Evolutionary conservation across 1,284 basidiomycete genomes (phyloP), one percentile per base, ranked within the genome.

Genomic region (Ganoderma resinaceum): DNA sequence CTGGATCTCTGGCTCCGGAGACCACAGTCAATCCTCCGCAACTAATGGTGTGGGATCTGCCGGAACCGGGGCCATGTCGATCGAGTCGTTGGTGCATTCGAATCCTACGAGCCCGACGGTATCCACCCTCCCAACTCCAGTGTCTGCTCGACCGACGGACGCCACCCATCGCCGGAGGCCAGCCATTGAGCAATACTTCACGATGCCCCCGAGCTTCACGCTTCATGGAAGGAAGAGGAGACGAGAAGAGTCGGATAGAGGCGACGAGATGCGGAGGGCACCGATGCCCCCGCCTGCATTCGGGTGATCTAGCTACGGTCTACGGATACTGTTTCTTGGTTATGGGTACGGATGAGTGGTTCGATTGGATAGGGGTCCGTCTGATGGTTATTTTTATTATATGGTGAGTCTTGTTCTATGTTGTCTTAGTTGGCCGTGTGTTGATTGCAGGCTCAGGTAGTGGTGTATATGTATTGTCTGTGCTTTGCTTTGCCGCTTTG

Each of bases 51-150:
- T 59, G 7, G 53, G 59, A 14, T 66, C 78, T 72, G 78, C 82
- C 11, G 77, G 79, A 33, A 75, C 76, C 14, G 76, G 81, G 0
- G 79, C 82, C 14, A 84, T 89, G 81, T 83, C 87, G 2, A 87
- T 91, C 49, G 87, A 90, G 62, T 86, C 86, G 2, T 82, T 90
- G 11, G 87, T 90, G 6, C 88, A 89, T 75, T 88, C 88, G 14
- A 89, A 87, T 66, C 86, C 89, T 0, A 84, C 87, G 1, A 89
- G 87, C 72, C 86, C 87, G 0, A 66, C 69, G 26, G 69, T 60
- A 29, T 79, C 82, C 4, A 74, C 68, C n/a, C 59, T 72, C 26
- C 62, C 70, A 23, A 65, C 73, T 12, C 49, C 73, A 0, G 53
- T 72, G 14, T 68, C 76, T 59, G 77, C 74, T 37, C 70, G 66